Evolutionary conservation across 768 basidiomycete species (phyloP), one percentile per base, ranked within the genome.

Genomic region (Sistotremastrum suecicum): DNA sequence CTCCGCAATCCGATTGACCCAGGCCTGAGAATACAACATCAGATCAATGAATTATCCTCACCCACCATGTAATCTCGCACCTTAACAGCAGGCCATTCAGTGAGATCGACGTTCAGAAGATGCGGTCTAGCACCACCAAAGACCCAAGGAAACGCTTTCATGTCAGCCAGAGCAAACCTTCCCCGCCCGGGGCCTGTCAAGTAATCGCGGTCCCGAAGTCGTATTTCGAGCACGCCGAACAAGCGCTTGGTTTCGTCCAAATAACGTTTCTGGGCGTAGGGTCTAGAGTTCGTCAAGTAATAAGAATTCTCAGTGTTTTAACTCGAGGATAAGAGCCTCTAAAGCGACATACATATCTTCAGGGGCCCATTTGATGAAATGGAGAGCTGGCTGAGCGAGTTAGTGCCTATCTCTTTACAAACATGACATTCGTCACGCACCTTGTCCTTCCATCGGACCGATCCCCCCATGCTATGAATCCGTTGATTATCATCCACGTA

Each of bases 401-500:
- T 20, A 20, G 20, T 20, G 20, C 20, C 20, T 20, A 20, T 20
- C 20, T 20, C 20, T 20, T 20, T 20, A 20, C 20, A 20, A 20
- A 20, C 20, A 20, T 20, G 20, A 20, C 20, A 20, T 20, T 20
- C 20, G 20, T 20, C 20, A 20, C 20, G 20, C 20, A 20, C 20
- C 20, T 65, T 86, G 83, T 32, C 84, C 83, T 66, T 89, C 83
- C 83, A 88, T 90, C n/a, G 87, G 85, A 30, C 84, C 85, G 28
- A 86, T 61, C 29, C 81, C 85, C 1, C 83, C 85, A 56, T 86
- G 83, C 79, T 84, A 57, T 34, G 46, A 36, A 34, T 47, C 45
- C 20, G 39, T 12, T 38, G 20, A 41, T 37, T 7, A 10, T 5
- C 3, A 43, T 37, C 35, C 40, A 41, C 29, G 5, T 39, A 6